phyloP scores from a whole-genome alignment of 1,139 yeast genomes.

The Taphrina sp. region DNA sequence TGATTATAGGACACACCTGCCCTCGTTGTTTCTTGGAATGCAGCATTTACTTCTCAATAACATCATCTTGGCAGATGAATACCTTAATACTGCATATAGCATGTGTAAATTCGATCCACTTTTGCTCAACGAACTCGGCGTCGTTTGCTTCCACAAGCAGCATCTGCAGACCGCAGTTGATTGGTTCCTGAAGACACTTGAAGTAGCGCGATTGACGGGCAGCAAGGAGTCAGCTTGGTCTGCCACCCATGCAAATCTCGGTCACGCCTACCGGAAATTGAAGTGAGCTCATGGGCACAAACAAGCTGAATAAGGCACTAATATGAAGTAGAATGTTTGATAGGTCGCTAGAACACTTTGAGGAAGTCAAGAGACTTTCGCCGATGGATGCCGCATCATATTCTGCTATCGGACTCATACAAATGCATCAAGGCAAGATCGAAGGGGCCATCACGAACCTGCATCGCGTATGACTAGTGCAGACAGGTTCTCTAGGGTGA shows the following conservation, averaged over 20 bases:
- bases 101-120: conserved; percentile 85
- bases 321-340: conserved; percentile 50
- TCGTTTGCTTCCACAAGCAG: conserved; percentile 73
- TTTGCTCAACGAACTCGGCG: conserved; percentile 87
- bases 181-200: conserved; percentile 68
- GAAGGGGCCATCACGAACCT: conserved; percentile 70
- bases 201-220: conserved; percentile 65
- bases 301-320: neutral
- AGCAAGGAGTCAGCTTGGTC: conserved; percentile 83
- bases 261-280: conserved; percentile 79
- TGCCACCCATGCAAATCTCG: conserved; percentile 83
- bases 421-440: conserved; percentile 65
- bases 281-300: conserved; percentile 39
- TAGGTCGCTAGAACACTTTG: conserved; percentile 71
- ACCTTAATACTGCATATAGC: conserved; percentile 68
- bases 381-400: conserved; percentile 72
- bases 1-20: conserved; percentile 61
- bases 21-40: conserved; percentile 90
- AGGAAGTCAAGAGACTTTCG: conserved; percentile 67
- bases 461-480: conserved; percentile 71
- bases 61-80: conserved; percentile 79
- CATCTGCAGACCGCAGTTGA: conserved; percentile 68
- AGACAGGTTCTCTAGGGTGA: too few relatives aligned
- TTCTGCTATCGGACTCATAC: conserved; percentile 79
- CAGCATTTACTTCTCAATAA: conserved; percentile 89